A percentile compares a stretch with the other conserved stretches of the same genome.
These are phyloP conservation scores for Berberis vulgaris DNA, from an alignment of 164 flowering plant species.

Conservation along the genomic window DNA sequence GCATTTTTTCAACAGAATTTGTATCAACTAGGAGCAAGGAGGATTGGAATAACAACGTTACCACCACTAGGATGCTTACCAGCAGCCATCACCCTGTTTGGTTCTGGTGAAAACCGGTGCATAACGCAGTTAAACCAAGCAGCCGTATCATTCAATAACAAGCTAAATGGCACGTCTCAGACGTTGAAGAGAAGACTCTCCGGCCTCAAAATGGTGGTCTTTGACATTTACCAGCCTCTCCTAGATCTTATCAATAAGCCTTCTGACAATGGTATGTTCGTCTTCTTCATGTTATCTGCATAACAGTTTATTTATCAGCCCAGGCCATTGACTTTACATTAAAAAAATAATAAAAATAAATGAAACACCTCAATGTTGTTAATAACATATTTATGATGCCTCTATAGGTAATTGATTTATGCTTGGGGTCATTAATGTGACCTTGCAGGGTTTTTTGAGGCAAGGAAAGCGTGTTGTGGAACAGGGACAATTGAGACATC, in stretches of 20 bases:
- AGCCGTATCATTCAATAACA: constrained; percentile 59
- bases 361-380: background rate
- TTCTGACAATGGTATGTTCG: constrained; percentile 40
- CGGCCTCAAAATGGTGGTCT: constrained; percentile 62
- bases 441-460: constrained; percentile 65
- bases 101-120: constrained; percentile 53
- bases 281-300: background rate
- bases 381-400: background rate
- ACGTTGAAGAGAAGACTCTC: constrained; percentile 31
- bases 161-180: constrained; percentile 49
- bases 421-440: background rate
- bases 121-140: constrained; percentile 53
- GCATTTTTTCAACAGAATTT: constrained; percentile 37
- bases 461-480: constrained; percentile 88
- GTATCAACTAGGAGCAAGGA: constrained; percentile 63
- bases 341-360: no score
- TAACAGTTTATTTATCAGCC: no score
- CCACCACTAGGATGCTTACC: constrained; percentile 94
- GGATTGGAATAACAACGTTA: constrained; percentile 68
- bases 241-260: constrained; percentile 59
- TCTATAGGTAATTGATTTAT: background rate
- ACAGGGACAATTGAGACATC: constrained; percentile 78
- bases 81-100: constrained; percentile 78
- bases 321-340: no score
- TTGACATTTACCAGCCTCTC: constrained; percentile 79